These are phyloP conservation scores for Stephania cephalantha DNA, from an alignment of 164 flowering plant genomes.

Conservation along the genomic window DNA sequence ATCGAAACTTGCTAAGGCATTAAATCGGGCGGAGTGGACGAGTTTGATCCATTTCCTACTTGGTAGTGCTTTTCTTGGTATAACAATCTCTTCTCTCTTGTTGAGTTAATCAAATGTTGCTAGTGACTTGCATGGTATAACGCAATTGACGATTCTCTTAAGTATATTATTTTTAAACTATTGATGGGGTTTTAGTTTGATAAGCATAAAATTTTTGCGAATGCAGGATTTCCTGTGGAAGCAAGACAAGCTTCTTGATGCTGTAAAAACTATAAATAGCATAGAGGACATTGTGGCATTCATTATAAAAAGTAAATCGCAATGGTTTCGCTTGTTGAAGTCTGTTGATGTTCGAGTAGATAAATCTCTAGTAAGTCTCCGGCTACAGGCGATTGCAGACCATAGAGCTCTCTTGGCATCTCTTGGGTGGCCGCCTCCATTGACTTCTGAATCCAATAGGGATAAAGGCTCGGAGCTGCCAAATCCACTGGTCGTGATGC, in stretches of 20 bases:
- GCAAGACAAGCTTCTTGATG: conserved; percentile 34
- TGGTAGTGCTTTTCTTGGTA: neutral
- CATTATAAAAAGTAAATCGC: conserved; percentile 26
- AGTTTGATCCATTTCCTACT: no score
- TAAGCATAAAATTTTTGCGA: conserved; percentile 7
- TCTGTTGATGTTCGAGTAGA: conserved; percentile 64
- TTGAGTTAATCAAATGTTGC: neutral
- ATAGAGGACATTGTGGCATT: conserved; percentile 37
- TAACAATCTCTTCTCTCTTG: no score
- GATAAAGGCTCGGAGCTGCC: conserved; percentile 27
- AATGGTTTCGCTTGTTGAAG: conserved; percentile 43
- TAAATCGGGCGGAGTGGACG: no score
- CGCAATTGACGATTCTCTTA: no score
- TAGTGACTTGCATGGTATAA: neutral
- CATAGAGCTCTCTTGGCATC: conserved; percentile 51
- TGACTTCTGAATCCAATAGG: conserved; percentile 23
- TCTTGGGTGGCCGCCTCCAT: conserved; percentile 71
- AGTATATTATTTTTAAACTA: no score
- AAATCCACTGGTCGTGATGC: conserved; percentile 48
- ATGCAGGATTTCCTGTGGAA: conserved; percentile 39
- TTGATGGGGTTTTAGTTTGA: neutral
- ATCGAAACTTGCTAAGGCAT: neutral
- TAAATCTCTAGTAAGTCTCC: conserved; percentile 32
- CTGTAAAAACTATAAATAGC: conserved; percentile 30
- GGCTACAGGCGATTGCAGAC: conserved; percentile 54